Evolutionary conservation across 2,329 filamentous ascomycete genomes (phyloP).

Genomic region (Aspergillus puulaauensis): DNA sequence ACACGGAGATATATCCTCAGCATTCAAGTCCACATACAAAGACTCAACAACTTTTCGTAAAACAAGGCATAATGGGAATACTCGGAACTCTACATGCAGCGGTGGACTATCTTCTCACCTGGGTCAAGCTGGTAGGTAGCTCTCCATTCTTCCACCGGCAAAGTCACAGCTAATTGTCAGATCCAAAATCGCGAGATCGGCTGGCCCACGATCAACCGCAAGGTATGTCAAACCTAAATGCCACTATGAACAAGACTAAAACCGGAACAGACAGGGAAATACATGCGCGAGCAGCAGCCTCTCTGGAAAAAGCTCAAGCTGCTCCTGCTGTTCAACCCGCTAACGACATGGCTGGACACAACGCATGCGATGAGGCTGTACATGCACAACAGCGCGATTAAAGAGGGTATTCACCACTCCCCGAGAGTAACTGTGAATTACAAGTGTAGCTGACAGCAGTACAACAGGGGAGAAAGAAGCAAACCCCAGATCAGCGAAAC

Average conservation of each 20-base stretch:
- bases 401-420: slow-evolving; percentile 21
- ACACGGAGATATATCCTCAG: background rate
- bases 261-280: slow-evolving; percentile 27
- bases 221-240: background rate
- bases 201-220: slow-evolving; percentile 32
- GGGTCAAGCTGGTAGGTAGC: slow-evolving; percentile 3
- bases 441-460: background rate
- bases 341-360: slow-evolving; percentile 42
- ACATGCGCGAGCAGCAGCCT: slow-evolving; percentile 41
- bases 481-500: slow-evolving; percentile 28
- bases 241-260: background rate
- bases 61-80: background rate
- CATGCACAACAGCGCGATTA: slow-evolving; percentile 37
- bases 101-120: slow-evolving; percentile 7
- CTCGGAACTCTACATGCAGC: slow-evolving; percentile 1
- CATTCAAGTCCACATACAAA: background rate
- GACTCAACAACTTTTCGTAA: background rate
- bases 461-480: slow-evolving; percentile 21
- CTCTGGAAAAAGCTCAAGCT: slow-evolving; percentile 44
- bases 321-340: slow-evolving; percentile 43
- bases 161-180: background rate
- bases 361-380: slow-evolving; percentile 39
- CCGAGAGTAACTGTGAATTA: too few relatives aligned
- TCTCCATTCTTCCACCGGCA: background rate
- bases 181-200: slow-evolving; percentile 32